These are phyloP conservation scores for Globisporangium iwayamae DNA, from an alignment of 352 stramenopile species.

Conservation along the genomic window DNA sequence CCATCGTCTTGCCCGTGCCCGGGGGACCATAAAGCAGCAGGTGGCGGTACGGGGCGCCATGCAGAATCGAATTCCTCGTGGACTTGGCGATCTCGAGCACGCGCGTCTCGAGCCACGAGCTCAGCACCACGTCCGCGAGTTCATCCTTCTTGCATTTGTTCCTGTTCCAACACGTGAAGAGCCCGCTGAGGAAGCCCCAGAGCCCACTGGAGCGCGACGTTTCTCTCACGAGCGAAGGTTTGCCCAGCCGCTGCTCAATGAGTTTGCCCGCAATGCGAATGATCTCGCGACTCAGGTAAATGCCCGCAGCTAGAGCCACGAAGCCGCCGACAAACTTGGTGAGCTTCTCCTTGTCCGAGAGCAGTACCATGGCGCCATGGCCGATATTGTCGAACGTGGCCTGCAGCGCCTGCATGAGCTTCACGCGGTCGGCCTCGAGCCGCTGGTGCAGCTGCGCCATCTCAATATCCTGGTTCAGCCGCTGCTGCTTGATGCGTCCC, in stretches of 20 bases:
- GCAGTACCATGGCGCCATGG: conserved; percentile 40
- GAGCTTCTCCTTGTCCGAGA: conserved; percentile 61
- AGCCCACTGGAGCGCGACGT: conserved; percentile 52
- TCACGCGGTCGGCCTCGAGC: conserved; percentile 60
- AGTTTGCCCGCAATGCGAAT: conserved; percentile 57
- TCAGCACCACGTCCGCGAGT: conserved; percentile 60
- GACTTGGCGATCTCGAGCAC: conserved; percentile 62
- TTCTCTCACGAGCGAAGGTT: conserved; percentile 68
- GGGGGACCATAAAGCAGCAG: conserved; percentile 83
- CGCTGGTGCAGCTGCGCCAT: conserved; percentile 56
- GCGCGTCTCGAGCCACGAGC: conserved; percentile 46
- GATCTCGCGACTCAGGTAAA: conserved; percentile 61
- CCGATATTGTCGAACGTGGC: conserved; percentile 71
- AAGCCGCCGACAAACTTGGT: conserved; percentile 55
- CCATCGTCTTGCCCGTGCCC: conserved; percentile 86
- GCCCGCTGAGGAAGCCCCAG: conserved; percentile 31
- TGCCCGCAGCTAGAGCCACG: conserved; percentile 46
- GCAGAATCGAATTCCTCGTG: conserved; percentile 52
- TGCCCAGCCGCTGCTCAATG: conserved; percentile 62
- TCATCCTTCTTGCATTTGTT: conserved; percentile 32
- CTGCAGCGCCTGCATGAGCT: conserved; percentile 62
- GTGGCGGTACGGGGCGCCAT: conserved; percentile 75
- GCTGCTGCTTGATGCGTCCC: conserved; percentile 63
- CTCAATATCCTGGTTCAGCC: conserved; percentile 69
- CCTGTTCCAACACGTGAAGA: conserved; percentile 23